Evolutionary conservation across 768 basidiomycete species (phyloP), one percentile per base, ranked within the genome.

Genomic region (Mrakia blollopis): DNA sequence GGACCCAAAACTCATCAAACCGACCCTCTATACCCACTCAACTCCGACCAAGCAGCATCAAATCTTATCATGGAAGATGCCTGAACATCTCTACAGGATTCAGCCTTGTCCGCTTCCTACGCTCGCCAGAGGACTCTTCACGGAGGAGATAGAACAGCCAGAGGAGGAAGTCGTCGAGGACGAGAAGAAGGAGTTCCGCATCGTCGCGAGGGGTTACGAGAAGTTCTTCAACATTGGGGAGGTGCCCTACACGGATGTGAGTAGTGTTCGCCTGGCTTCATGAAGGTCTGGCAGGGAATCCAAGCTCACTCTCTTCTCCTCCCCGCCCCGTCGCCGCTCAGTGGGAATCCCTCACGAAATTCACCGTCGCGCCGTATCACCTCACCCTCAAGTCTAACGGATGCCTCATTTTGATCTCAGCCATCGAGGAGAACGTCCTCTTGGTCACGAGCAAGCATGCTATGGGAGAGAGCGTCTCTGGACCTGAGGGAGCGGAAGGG

Each of bases 221-320:
- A 99, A 99, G 85, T 98, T 99, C 84, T 98, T 98, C 86, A 98
- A 97, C 82, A 92, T 97, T 41, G 92, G 90, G 5, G 97, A 99
- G 83, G 93, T 98, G 7, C 92, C 91, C 3, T 98, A 95, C 94
- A 95, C 91, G 0, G 89, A 89, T 75, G 96, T 96, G 81, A 80
- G 92, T 68, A 9, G 16, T 52, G 30, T 7, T 13, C 23, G 44
- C 0, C 0, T 21, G 28, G 47, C 1, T 16, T 21, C 21, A 30
- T 4, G 52, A 28, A n/a, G 32, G 16, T 21, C 16, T 21, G 18
- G 50, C 39, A 3, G n/a, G 8, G 47, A 72, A n/a, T 21, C 10
- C 1, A 21, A 23, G 54, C 35, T 57, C 30, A 39, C 74, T n/a
- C n/a, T n/a, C n/a, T 69, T 41, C 44, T 44, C 14, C 47, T 18